phyloP scores from a whole-genome alignment of 352 stramenopile genomes.

The Pythium aquatile region DNA sequence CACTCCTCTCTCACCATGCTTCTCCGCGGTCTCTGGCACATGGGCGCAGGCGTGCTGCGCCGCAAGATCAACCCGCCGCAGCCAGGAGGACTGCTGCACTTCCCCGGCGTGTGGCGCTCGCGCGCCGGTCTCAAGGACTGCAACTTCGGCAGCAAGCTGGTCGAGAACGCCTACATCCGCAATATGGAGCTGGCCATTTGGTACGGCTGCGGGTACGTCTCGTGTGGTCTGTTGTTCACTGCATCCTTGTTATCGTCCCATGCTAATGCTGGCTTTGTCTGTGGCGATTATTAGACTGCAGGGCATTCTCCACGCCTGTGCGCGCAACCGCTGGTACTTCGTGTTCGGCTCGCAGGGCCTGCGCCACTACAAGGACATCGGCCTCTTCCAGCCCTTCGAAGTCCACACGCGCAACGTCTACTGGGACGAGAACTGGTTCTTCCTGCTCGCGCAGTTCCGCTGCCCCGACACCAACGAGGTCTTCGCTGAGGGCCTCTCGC shows the following conservation, averaged over 20 bases:
- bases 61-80: conserved; percentile 41
- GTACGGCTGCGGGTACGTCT: conserved; percentile 61
- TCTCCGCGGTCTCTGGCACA: conserved; percentile 70
- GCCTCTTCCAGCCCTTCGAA: conserved; percentile 52
- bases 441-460: conserved; percentile 62
- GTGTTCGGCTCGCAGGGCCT: conserved; percentile 70
- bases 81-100: conserved; percentile 51
- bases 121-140: conserved; percentile 60
- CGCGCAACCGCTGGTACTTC: conserved; percentile 63
- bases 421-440: conserved; percentile 76
- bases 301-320: conserved; percentile 55
- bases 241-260: background rate
- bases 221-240: background rate
- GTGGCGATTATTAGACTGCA: conserved; percentile 26
- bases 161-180: conserved; percentile 67
- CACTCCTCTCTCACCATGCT: conserved; percentile 39
- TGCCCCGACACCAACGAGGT: conserved; percentile 60
- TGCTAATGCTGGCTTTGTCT: conserved; percentile 3
- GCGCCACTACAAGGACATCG: conserved; percentile 58
- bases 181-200: conserved; percentile 75
- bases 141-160: conserved; percentile 47
- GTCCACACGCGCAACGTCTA: conserved; percentile 69
- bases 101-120: conserved; percentile 56
- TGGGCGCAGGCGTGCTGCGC: conserved; percentile 49
- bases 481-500: conserved; percentile 61